Evolutionary conservation across 75 land plant genomes (phyloP).

Genomic region (Chamaecyparis obtusa): DNA sequence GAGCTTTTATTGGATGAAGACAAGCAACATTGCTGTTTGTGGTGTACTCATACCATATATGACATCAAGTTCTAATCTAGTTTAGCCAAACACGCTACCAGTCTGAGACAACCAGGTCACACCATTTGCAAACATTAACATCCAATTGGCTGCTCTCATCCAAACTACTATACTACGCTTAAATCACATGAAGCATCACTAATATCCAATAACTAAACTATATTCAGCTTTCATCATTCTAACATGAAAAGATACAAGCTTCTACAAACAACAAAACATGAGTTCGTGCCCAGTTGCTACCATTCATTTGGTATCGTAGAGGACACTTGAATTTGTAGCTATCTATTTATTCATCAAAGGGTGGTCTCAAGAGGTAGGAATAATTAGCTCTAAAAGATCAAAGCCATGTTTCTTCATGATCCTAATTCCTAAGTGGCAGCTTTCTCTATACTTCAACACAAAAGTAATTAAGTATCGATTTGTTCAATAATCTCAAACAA

Average conservation of each 20-base stretch:
- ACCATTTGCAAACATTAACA: background rate
- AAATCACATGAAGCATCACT: background rate
- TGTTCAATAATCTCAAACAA: background rate
- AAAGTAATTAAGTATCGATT: background rate
- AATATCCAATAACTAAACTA: background rate
- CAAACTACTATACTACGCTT: background rate
- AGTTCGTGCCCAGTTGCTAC: background rate
- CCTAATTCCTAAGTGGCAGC: background rate
- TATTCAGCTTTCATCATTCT: background rate
- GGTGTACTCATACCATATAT: background rate
- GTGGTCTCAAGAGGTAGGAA: background rate
- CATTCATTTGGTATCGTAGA: background rate
- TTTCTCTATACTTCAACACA: background rate
- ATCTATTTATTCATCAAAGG: background rate
- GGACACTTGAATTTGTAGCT: background rate
- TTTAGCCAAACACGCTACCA: background rate
- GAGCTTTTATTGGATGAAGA: background rate
- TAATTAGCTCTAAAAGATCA: background rate
- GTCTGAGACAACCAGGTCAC: background rate
- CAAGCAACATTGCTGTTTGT: background rate
- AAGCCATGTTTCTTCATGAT: background rate
- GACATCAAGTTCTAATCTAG: background rate
- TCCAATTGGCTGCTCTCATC: background rate
- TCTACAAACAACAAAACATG: background rate
- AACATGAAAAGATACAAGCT: background rate